A percentile compares a stretch with the other conserved stretches of the same genome.
These are phyloP conservation scores for Pestalotiopsis sp. DNA, from an alignment of 2,329 filamentous ascomycete species.

Conservation along the genomic window DNA sequence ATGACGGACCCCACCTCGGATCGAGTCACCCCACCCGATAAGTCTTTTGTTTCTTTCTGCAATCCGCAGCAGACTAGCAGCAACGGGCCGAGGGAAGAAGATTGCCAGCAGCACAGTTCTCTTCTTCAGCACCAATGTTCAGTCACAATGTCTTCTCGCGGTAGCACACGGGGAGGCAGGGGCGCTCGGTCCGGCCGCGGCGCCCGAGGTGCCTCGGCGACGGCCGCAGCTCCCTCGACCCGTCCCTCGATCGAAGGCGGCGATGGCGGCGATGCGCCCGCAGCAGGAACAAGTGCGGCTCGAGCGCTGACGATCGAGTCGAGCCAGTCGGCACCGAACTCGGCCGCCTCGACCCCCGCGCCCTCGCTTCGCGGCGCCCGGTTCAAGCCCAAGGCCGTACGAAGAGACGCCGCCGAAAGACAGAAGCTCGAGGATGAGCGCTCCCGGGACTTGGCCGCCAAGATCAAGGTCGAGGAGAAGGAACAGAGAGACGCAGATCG, in stretches of 20 bases:
- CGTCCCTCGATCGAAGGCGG: constrained; percentile 7
- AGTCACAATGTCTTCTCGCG: constrained; percentile 17
- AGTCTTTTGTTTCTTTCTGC: background rate
- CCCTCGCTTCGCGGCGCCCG: constrained; percentile 40
- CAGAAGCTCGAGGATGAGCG: constrained; percentile 45
- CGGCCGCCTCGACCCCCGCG: constrained; percentile 31
- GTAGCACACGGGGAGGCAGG: constrained; percentile 16
- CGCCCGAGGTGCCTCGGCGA: constrained; percentile 11
- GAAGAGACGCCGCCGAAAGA: constrained; percentile 53
- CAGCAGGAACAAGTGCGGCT: background rate
- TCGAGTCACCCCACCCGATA: constrained; percentile 1
- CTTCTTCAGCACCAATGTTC: constrained; percentile 13
- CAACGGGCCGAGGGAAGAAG: background rate
- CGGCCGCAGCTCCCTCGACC: constrained; percentile 5
- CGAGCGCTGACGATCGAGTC: constrained; percentile 13
- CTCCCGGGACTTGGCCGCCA: constrained; percentile 27
- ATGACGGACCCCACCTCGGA: background rate
- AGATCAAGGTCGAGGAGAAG: constrained; percentile 34
- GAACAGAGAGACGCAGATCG: constrained; percentile 33
- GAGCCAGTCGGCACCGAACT: constrained; percentile 22
- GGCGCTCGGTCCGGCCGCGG: constrained; percentile 16
- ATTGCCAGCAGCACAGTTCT: background rate
- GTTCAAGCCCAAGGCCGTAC: constrained; percentile 51
- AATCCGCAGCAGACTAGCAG: background rate
- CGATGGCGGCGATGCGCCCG: background rate